Conservation (phyloP, 2,329 filamentous ascomycete genomes). For the Cytospora chrysosperma region DNA sequence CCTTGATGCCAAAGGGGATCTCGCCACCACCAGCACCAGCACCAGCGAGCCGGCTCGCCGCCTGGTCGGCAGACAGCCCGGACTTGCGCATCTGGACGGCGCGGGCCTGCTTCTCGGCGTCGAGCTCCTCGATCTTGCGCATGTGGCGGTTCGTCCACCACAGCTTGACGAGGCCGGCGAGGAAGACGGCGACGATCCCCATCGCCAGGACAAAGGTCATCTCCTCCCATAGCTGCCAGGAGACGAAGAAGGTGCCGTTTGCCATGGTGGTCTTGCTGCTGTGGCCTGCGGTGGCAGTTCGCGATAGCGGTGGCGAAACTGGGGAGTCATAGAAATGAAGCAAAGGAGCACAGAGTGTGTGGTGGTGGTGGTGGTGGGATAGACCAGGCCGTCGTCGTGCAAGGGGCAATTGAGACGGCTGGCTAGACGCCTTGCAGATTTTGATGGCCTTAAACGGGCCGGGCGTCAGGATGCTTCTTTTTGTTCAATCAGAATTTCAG, state of each 20-base stretch:
- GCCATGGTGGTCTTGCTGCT: conserved; percentile 33
- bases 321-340: neutral
- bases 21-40: conserved; percentile 44
- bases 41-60: conserved; percentile 11
- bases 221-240: conserved; percentile 83
- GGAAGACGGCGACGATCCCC: conserved; percentile 69
- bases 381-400: neutral
- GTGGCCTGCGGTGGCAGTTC: neutral
- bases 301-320: neutral
- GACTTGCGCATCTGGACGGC: conserved; percentile 54
- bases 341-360: neutral
- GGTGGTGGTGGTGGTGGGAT: too few species aligned
- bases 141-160: conserved; percentile 57
- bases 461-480: neutral
- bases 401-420: neutral
- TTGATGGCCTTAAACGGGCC: neutral
- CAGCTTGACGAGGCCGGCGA: conserved; percentile 66
- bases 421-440: neutral
- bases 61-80: conserved; percentile 45
- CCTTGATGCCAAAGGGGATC: conserved; percentile 82
- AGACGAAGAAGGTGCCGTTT: conserved; percentile 57
- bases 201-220: conserved; percentile 80
- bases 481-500: neutral
- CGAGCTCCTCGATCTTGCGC: conserved; percentile 60
- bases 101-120: conserved; percentile 62